Evolutionary conservation across 2,329 filamentous ascomycete species (phyloP).

Genomic region (Colletotrichum sp.): DNA sequence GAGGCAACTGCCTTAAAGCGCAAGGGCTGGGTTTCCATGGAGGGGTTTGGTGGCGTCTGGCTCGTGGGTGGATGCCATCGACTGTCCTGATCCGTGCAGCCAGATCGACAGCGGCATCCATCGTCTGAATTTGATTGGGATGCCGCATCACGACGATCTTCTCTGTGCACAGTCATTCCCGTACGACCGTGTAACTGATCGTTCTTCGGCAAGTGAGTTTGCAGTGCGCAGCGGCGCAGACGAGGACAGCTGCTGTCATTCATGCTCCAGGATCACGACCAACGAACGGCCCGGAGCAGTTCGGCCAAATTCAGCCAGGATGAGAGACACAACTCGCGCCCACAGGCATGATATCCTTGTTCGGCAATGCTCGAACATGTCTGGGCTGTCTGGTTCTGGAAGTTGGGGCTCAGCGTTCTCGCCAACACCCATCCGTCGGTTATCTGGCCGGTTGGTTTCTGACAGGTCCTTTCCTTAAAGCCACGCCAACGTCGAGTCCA

Average conservation of each 20-base stretch:
- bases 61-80: not conserved
- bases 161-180: not conserved
- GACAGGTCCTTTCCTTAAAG: not conserved
- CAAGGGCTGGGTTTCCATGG: not conserved
- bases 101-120: conserved; percentile 1
- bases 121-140: not conserved
- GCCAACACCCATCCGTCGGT: not conserved
- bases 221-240: not conserved
- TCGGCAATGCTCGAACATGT: not conserved
- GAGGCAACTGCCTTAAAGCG: not conserved
- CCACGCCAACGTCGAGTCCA: not conserved
- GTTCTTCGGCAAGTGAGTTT: not conserved
- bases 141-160: not conserved
- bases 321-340: not conserved
- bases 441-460: not conserved
- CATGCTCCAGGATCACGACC: not conserved
- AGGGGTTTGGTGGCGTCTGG: not conserved
- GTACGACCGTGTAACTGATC: conserved; percentile 8
- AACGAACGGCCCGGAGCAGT: not conserved
- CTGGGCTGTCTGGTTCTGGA: not conserved
- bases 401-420: not conserved
- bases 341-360: not conserved
- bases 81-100: not conserved
- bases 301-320: not conserved
- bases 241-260: not conserved